phyloP scores from a whole-genome alignment of 192 early-diverging fungal species.

The Entrophospora sp. region DNA sequence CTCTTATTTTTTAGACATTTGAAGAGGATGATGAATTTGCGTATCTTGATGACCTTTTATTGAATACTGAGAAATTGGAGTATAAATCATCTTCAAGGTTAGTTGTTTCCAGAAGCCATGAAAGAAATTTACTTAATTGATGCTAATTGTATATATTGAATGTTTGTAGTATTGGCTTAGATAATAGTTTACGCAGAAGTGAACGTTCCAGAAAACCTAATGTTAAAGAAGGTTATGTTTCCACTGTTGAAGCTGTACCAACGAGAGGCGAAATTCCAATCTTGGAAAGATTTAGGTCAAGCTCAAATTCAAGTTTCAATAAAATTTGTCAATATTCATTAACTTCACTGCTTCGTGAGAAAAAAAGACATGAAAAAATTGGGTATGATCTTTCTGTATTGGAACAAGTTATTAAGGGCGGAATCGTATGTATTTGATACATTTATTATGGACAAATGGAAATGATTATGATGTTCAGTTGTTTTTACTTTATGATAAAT shows the following conservation, averaged over 20 bases:
- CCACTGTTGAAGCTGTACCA: neutral
- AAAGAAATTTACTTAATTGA: no score
- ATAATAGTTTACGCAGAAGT: slow-evolving; percentile 4
- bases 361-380: neutral
- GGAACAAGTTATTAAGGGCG: neutral
- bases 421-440: neutral
- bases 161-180: no score
- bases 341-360: slow-evolving; percentile 5
- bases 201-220: neutral
- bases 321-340: slow-evolving; percentile 6
- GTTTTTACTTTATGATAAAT: no score
- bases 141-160: no score
- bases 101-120: no score
- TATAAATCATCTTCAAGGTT: no score
- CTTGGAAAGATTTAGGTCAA: neutral
- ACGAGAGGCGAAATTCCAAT: neutral
- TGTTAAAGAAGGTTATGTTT: neutral
- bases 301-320: neutral
- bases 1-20: no score
- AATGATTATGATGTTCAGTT: no score
- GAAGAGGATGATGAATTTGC: no score
- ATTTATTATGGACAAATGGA: neutral
- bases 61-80: no score
- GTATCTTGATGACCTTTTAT: no score
- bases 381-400: slow-evolving; percentile 3